Base-by-base conservation (phyloP, 2,329 filamentous ascomycete species). In the Paecilomyces sp. region DNA sequence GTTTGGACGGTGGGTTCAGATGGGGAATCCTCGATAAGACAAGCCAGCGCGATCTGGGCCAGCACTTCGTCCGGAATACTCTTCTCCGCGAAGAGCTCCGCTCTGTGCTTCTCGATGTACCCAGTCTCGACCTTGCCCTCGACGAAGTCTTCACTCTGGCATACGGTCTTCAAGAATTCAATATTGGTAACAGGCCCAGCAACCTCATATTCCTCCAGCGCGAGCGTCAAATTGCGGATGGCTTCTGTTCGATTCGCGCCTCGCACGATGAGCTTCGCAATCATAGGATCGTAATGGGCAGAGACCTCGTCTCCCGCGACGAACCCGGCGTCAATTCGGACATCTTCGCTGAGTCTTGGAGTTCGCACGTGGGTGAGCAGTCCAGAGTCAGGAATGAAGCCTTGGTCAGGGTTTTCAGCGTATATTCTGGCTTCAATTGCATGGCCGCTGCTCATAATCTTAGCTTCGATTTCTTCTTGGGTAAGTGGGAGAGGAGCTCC, bases 261-360 rank as follows among this genome's bases (percentile, higher is more conserved):
- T 60, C 90, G 85, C 5, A 97, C 91, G 67, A 99, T 99, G 57
- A 99, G 84, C 77, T 99, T 99, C 53, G 94, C 91, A 66, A 99
- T 96, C 94, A 99, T 99, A 30, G 94, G 94, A 67, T 99, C 94
- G 74, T 99, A 99, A 58, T 94, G 90, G 60, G 93, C 91, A 0
- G 92, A 95, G 2, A 99, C 90, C 63, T 91, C 91, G 72, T 96
- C 93, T 28, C 94, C 94, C 66, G 92, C 83, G 30, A 92, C 85
- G 72, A 97, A 97, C 1, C 94, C 94, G 54, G 92, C 92, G 70
- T 99, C 94, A 64, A 99, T 92, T 50, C 94, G 87, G 33, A 97
- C 84, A 63, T 92, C 89, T 0, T 88, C 82, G 41, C 85, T 83
- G 5, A 83, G 78, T 55, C 79, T 73, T 0, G 93, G 92, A 1